Evolutionary conservation across 345 rosid species (phyloP).

Genomic region (Salix purpurea): DNA sequence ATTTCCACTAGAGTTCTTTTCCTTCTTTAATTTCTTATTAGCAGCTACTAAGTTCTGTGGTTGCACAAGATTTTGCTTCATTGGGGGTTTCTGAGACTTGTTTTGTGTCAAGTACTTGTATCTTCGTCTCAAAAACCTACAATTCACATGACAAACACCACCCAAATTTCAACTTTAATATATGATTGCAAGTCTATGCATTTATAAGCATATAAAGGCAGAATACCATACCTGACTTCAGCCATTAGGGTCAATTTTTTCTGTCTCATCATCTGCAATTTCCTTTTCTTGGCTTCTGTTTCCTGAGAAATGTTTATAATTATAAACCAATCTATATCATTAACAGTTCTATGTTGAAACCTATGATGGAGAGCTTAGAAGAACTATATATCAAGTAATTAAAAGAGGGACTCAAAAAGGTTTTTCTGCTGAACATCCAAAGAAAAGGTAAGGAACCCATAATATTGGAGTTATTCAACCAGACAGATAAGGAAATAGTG

Average conservation of each 20-base stretch:
- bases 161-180: not conserved
- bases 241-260: conserved; percentile 41
- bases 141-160: conserved; percentile 3
- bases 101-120: conserved; percentile 49
- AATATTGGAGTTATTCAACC: not conserved
- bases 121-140: conserved; percentile 68
- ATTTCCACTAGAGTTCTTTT: conserved; percentile 22
- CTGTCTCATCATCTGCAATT: conserved; percentile 57
- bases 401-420: not conserved
- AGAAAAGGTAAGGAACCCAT: not conserved
- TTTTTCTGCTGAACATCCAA: not conserved
- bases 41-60: conserved; percentile 17
- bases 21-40: conserved; percentile 25
- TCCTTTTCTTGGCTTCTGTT: conserved; percentile 45
- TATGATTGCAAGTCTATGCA: not conserved
- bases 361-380: not conserved
- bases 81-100: conserved; percentile 27
- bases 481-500: not conserved
- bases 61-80: conserved; percentile 7
- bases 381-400: not conserved
- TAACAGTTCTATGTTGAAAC: not conserved
- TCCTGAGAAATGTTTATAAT: conserved; percentile 44
- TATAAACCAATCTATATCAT: not conserved
- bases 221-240: conserved; percentile 66
- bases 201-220: not conserved